These are phyloP conservation scores for Solanum hybrid DNA, from an alignment of 305 asterid genomes.

Conservation along the genomic window DNA sequence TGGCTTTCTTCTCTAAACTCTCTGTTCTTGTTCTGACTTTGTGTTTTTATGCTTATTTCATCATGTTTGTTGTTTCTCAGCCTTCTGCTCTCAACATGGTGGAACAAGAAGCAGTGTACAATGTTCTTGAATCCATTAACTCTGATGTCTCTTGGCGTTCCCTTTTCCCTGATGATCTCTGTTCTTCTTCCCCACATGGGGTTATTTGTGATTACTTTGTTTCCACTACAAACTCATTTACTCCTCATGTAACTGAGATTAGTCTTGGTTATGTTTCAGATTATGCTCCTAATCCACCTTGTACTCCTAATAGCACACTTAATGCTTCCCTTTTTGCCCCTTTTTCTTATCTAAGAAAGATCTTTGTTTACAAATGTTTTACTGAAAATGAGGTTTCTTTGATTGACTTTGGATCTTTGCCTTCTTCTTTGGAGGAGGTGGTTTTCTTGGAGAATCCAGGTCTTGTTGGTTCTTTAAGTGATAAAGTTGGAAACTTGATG, in stretches of 20 bases:
- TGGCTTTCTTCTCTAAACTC: not conserved
- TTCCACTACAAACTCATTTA: conserved; percentile 5
- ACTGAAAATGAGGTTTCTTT: conserved; percentile 19
- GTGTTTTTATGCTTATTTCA: not conserved
- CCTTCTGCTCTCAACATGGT: conserved; percentile 32
- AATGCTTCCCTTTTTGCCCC: conserved; percentile 35
- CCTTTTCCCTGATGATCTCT: conserved; percentile 63
- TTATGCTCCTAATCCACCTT: conserved; percentile 68
- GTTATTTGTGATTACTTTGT: conserved; percentile 58
- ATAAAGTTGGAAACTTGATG: conserved; percentile 23
- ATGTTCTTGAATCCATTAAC: conserved; percentile 50
- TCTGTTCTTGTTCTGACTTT: conserved; percentile 4
- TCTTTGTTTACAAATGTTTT: conserved; percentile 76
- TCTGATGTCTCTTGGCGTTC: conserved; percentile 57
- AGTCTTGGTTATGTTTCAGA: conserved; percentile 78
- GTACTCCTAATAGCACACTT: conserved; percentile 39
- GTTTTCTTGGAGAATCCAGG: conserved; percentile 56
- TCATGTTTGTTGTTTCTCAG: conserved; percentile 34
- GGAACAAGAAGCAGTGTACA: conserved; percentile 71
- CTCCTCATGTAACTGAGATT: conserved; percentile 58
- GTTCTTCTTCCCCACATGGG: conserved; percentile 82
- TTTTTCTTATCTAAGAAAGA: conserved; percentile 40
- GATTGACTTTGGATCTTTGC: conserved; percentile 36
- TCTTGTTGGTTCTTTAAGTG: conserved; percentile 40
- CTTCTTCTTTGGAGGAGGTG: conserved; percentile 40